phyloP scores from a whole-genome alignment of 495 filamentous ascomycete genomes.

The Staphylotrichum tortipilum region DNA sequence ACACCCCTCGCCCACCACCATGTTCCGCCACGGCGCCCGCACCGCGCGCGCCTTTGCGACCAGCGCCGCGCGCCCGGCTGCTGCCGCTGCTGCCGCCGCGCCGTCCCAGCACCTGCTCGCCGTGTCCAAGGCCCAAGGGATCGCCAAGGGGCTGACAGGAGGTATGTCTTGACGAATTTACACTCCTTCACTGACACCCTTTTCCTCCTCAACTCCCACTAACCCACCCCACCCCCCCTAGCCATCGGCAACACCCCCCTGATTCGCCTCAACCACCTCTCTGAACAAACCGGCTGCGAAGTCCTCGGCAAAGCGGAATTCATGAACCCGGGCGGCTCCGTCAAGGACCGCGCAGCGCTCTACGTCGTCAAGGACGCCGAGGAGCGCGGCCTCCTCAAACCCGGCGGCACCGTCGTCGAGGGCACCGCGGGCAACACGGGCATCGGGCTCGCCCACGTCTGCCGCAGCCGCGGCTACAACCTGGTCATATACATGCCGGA shows the following conservation, averaged over 20 bases:
- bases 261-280: slow-evolving; percentile 80
- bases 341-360: slow-evolving; percentile 93
- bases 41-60: slow-evolving; percentile 43
- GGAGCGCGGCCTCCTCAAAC: slow-evolving; percentile 65
- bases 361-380: slow-evolving; percentile 94
- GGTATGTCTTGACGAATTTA: slow-evolving; percentile 42
- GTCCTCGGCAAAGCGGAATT: slow-evolving; percentile 96
- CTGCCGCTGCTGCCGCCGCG: slow-evolving; percentile 16
- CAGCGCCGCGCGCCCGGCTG: slow-evolving; percentile 33
- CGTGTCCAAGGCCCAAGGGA: slow-evolving; percentile 76
- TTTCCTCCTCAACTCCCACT: not conserved
- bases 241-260: slow-evolving; percentile 96
- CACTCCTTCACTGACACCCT: not conserved
- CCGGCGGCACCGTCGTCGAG: slow-evolving; percentile 92
- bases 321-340: slow-evolving; percentile 92
- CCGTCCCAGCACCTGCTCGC: slow-evolving; percentile 30
- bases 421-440: slow-evolving; percentile 97
- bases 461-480: slow-evolving; percentile 84
- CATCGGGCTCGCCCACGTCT: slow-evolving; percentile 95
- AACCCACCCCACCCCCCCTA: slow-evolving; percentile 5
- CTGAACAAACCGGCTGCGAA: slow-evolving; percentile 86
- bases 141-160: slow-evolving; percentile 74
- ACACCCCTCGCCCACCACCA: slow-evolving; percentile 10
- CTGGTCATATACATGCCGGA: slow-evolving; percentile 99
- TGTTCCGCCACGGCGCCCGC: slow-evolving; percentile 47